A percentile compares a stretch with the other conserved stretches of the same genome.
These are phyloP conservation scores for Pleoardoris graminearum DNA, from an alignment of 2,329 filamentous ascomycete genomes.

Conservation along the genomic window DNA sequence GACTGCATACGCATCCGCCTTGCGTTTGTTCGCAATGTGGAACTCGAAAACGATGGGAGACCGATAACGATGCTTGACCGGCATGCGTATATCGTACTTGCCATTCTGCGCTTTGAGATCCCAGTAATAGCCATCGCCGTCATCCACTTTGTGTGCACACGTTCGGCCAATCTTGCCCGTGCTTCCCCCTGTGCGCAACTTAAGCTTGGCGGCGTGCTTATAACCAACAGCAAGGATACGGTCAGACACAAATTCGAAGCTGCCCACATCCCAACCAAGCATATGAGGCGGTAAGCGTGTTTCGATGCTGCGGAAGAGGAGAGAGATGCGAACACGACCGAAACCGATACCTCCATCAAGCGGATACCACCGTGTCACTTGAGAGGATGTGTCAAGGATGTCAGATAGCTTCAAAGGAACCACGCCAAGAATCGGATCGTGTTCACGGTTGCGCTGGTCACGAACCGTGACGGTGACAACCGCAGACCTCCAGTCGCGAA, in stretches of 20 bases:
- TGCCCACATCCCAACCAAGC: conserved; percentile 93
- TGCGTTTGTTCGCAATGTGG: conserved; percentile 68
- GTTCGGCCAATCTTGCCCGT: conserved; percentile 69
- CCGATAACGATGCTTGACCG: conserved; percentile 87
- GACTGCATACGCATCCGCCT: conserved; percentile 73
- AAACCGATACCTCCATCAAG: conserved; percentile 90
- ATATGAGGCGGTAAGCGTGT: conserved; percentile 81
- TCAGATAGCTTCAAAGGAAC: conserved; percentile 87
- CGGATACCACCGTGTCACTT: conserved; percentile 93
- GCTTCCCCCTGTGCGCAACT: conserved; percentile 82
- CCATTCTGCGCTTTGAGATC: conserved; percentile 57
- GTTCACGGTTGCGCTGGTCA: conserved; percentile 85
- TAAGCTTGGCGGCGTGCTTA: conserved; percentile 67
- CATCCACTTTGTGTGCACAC: conserved; percentile 62
- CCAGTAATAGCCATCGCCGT: conserved; percentile 64
- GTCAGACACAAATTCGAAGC: conserved; percentile 82
- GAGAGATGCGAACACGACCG: conserved; percentile 82
- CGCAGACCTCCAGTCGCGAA: conserved; percentile 88
- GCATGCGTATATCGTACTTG: conserved; percentile 68
- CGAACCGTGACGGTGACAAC: conserved; percentile 88
- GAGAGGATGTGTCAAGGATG: conserved; percentile 82
- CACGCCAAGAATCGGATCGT: conserved; percentile 92
- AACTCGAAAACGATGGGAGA: conserved; percentile 91
- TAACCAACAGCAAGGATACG: conserved; percentile 68
- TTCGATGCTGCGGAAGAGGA: conserved; percentile 89